Conservation (phyloP, 345 rosid species). For the Euphorbia peplus region DNA sequence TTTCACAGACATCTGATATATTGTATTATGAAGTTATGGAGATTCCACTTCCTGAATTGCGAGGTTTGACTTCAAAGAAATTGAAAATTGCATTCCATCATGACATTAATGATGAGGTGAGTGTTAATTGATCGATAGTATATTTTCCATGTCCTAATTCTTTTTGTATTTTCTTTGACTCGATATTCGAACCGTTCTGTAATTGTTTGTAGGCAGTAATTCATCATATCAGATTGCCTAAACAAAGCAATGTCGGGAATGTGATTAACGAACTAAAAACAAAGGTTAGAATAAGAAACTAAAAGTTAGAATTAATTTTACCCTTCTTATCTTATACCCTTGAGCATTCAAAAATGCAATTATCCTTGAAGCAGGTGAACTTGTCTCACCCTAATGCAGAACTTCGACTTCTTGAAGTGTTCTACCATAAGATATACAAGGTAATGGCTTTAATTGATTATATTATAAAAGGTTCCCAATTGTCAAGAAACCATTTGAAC, state of each 20-base stretch:
- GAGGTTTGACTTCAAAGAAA: slow-evolving; percentile 81
- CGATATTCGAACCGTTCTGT: slow-evolving; percentile 15
- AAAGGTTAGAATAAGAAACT: slow-evolving; percentile 39
- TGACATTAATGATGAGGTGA: slow-evolving; percentile 79
- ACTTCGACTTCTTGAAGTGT: slow-evolving; percentile 87
- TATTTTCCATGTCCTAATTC: not conserved
- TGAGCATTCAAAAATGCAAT: not conserved
- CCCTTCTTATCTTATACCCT: no score
- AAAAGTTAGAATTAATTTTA: no score
- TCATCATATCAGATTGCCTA: slow-evolving; percentile 88
- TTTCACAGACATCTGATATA: slow-evolving; percentile 73
- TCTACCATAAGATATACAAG: slow-evolving; percentile 94
- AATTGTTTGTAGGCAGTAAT: slow-evolving; percentile 58
- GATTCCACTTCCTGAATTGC: slow-evolving; percentile 94
- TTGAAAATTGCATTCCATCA: slow-evolving; percentile 81
- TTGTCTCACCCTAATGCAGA: slow-evolving; percentile 82
- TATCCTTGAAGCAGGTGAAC: slow-evolving; percentile 65
- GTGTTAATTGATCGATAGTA: slow-evolving; percentile 12
- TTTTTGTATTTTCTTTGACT: slow-evolving; percentile 9
- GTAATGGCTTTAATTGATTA: slow-evolving; percentile 29
- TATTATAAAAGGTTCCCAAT: no score
- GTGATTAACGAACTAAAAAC: slow-evolving; percentile 84
- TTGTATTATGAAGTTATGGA: slow-evolving; percentile 93
- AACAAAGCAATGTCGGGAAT: slow-evolving; percentile 87
- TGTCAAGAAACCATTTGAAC: no score